Evolutionary conservation across 345 rosid species (phyloP), one percentile per base, ranked within the genome.

Genomic region (Euphorbia pulcherrima): DNA sequence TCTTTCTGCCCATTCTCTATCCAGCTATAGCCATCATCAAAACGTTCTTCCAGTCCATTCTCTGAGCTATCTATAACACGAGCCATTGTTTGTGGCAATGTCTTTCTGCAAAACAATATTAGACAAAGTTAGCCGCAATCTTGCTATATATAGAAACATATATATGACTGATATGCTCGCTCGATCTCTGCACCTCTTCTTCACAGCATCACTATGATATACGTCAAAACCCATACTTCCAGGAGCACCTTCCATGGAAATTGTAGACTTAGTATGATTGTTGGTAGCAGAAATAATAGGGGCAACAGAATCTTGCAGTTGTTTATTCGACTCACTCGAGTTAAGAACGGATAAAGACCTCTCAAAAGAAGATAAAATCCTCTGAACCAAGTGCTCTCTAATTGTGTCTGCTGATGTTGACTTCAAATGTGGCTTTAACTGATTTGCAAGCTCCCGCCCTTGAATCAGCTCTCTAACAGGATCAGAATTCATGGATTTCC

Each of bases 1-100:
- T 76, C 80, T 63, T 76, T 76, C 62, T 76, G 80, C 29, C 80
- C 80, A 64, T 76, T 72, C 58, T 76, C 72, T 63, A 75, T 76
- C 80, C 80, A 72, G 73, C 76, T 72, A 51, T 50, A 67, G 55
- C 80, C 76, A 68, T 76, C 76, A 27, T 63, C 80, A 50, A 37
- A 54, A n/a, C 66, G 62, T 20, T 68, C 75, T 59, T 76, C 76
- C 0, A 76, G 57, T n/a, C 79, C 72, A 67, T 64, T 69, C 35
- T 71, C 79, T 10, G 75, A 50, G 69, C 41, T 71, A 16, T 71
- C 72, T 71, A 67, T 76, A 35, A 76, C 79, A 35, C 62, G 79
- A 67, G 67, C 75, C 1, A 75, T 67, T 72, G 75, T 71, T 76
- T 68, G 67, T 12, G 79, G 72, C 56, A 63, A 61, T 21, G 65